These are phyloP conservation scores for Cyclotella kingstonii DNA, from an alignment of 108 stramenopile genomes.

Conservation along the genomic window DNA sequence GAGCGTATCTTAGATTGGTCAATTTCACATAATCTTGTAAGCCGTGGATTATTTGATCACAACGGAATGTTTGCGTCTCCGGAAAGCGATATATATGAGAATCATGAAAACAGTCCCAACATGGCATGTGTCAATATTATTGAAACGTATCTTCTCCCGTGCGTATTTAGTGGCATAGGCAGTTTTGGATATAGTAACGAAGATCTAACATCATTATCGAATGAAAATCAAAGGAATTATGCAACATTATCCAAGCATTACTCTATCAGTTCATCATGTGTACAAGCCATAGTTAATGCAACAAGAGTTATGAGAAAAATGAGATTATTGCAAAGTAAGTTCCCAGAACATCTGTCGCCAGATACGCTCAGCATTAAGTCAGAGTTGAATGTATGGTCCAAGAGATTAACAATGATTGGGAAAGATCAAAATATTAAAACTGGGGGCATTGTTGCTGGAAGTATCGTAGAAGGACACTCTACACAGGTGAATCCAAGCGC, in stretches of 20 bases:
- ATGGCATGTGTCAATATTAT: slow-evolving; percentile 29
- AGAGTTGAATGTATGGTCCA: slow-evolving; percentile 39
- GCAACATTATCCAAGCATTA: slow-evolving; percentile 32
- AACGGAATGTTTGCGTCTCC: neutral
- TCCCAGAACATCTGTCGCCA: slow-evolving; percentile 18
- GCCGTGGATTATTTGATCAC: slow-evolving; percentile 22
- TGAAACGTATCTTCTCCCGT: slow-evolving; percentile 35
- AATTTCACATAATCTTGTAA: slow-evolving; percentile 23
- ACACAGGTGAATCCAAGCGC: slow-evolving; percentile 9
- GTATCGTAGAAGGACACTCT: neutral
- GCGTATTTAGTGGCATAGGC: slow-evolving; percentile 24
- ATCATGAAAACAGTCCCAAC: slow-evolving; percentile 21
- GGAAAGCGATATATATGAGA: slow-evolving; percentile 8
- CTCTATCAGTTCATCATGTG: slow-evolving; percentile 13
- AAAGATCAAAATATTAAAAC: neutral
- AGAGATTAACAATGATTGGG: slow-evolving; percentile 25
- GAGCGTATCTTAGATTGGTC: slow-evolving; percentile 39
- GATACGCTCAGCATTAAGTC: slow-evolving; percentile 37
- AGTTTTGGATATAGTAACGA: slow-evolving; percentile 10
- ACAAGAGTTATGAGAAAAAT: slow-evolving; percentile 38
- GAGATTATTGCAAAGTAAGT: slow-evolving; percentile 21
- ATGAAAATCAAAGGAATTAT: slow-evolving; percentile 4
- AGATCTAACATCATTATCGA: neutral
- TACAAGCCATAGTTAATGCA: slow-evolving; percentile 34
- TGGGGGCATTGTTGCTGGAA: slow-evolving; percentile 3